Evolutionary conservation across 208 protist genomes (phyloP).

Genomic region (Acanthamoeba healyi): DNA sequence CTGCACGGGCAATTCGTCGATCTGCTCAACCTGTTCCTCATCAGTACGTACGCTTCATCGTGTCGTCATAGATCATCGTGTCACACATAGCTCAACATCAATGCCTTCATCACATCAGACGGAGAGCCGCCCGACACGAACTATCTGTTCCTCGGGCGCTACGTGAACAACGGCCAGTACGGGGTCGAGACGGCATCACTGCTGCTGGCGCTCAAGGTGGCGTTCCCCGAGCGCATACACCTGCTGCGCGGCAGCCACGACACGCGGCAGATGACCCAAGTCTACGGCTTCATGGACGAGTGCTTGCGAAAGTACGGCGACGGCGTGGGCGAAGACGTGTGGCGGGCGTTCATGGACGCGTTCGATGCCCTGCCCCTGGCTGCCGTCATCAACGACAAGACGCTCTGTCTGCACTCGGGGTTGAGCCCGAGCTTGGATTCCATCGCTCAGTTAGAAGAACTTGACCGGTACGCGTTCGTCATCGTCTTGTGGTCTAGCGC

Average conservation of each 20-base stretch:
- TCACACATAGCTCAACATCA: background rate
- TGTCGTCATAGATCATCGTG: too few relatives aligned
- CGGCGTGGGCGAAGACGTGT: conserved; percentile 94
- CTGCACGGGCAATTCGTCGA: conserved; percentile 89
- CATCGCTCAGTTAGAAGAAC: conserved; percentile 94
- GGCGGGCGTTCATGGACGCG: conserved; percentile 97
- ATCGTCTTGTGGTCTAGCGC: conserved; percentile 95
- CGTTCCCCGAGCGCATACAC: conserved; percentile 92
- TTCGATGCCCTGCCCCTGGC: conserved; percentile 99
- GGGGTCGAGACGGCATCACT: conserved; percentile 96
- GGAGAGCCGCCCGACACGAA: conserved; percentile 90
- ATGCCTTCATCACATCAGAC: background rate
- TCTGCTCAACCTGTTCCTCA: conserved; percentile 80
- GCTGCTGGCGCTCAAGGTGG: conserved; percentile 96
- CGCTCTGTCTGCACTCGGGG: conserved; percentile 93
- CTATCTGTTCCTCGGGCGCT: conserved; percentile 98
- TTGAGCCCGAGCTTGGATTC: conserved; percentile 95
- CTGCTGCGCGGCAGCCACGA: conserved; percentile 96
- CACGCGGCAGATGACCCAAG: conserved; percentile 88
- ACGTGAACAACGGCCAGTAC: conserved; percentile 97
- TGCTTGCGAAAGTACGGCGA: conserved; percentile 98
- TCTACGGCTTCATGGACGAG: conserved; percentile 99
- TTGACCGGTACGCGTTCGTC: conserved; percentile 97
- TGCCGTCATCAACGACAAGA: conserved; percentile 96
- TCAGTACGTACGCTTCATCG: conserved; percentile 11